Conservation (phyloP, 169 alveolate genomes). For the Eimeria maxima region DNA sequence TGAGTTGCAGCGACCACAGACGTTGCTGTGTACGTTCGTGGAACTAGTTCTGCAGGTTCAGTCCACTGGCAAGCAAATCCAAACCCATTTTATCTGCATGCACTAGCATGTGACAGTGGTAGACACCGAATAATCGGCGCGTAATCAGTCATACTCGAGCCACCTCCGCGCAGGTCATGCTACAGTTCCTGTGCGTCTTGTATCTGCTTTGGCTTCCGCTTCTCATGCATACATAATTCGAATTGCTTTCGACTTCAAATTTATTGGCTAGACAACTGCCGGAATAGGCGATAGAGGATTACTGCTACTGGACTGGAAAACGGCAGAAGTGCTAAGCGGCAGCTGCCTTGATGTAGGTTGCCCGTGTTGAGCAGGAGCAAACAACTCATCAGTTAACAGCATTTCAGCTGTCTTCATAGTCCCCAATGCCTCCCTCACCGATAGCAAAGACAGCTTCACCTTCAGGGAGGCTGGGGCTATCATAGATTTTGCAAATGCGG, state of each 20-base stretch:
- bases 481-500: constrained; percentile 97
- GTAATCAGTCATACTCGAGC: too few relatives aligned
- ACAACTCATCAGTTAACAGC: background rate
- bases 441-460: constrained; percentile 98
- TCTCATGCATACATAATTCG: background rate
- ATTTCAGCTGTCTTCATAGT: constrained; percentile 85
- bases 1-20: too few relatives aligned
- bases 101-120: too few relatives aligned
- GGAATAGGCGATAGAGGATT: background rate
- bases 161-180: too few relatives aligned
- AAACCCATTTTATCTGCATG: too few relatives aligned
- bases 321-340: background rate
- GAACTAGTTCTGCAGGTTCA: too few relatives aligned
- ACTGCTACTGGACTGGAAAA: background rate
- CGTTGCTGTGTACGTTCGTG: too few relatives aligned
- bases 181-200: background rate
- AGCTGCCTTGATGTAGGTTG: background rate
- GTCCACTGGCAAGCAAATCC: too few relatives aligned
- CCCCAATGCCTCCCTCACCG: constrained; percentile 96
- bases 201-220: background rate
- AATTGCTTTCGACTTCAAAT: background rate
- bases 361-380: background rate
- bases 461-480: constrained; percentile 99
- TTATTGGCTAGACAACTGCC: background rate
- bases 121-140: too few relatives aligned